These are phyloP conservation scores for Colletotrichum liaoningense DNA, from an alignment of 2,329 filamentous ascomycete species.

Conservation along the genomic window DNA sequence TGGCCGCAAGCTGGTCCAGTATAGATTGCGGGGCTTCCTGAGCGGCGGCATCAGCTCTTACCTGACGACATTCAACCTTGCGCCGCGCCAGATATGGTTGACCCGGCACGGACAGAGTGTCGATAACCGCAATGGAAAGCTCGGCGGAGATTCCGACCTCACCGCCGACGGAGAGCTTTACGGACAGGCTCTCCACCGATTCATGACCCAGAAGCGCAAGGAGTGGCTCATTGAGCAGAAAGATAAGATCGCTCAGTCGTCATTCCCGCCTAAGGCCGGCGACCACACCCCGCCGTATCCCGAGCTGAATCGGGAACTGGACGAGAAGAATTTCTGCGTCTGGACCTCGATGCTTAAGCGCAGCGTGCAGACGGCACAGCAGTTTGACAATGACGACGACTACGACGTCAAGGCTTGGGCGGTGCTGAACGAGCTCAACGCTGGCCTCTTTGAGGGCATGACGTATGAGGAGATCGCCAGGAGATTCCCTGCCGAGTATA, in stretches of 20 bases:
- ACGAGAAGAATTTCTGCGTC: slow-evolving; percentile 93
- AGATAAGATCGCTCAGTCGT: slow-evolving; percentile 78
- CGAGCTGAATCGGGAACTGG: slow-evolving; percentile 76
- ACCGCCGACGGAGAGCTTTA: slow-evolving; percentile 85
- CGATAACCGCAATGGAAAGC: slow-evolving; percentile 88
- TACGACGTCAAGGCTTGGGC: slow-evolving; percentile 98
- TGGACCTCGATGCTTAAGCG: slow-evolving; percentile 98
- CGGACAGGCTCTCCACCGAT: slow-evolving; percentile 81
- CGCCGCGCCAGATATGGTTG: slow-evolving; percentile 97
- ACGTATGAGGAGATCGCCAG: slow-evolving; percentile 91
- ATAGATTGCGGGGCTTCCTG: slow-evolving; percentile 91
- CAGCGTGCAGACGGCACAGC: slow-evolving; percentile 86
- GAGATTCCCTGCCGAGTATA: slow-evolving; percentile 85
- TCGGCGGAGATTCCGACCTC: slow-evolving; percentile 89
- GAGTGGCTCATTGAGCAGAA: slow-evolving; percentile 88
- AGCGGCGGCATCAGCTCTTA: slow-evolving; percentile 94
- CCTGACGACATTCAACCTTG: slow-evolving; percentile 95
- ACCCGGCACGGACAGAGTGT: slow-evolving; percentile 92
- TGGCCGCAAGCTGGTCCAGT: slow-evolving; percentile 90
- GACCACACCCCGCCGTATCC: slow-evolving; percentile 96
- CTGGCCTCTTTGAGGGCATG: slow-evolving; percentile 92
- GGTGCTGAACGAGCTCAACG: slow-evolving; percentile 96
- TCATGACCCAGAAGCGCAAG: slow-evolving; percentile 83
- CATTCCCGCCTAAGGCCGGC: slow-evolving; percentile 90
- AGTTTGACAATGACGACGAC: slow-evolving; percentile 92